A percentile compares a stretch with the other conserved stretches of the same genome.
phyloP scores from a whole-genome alignment of 768 basidiomycete species.

The Austroboletus eburneus region DNA sequence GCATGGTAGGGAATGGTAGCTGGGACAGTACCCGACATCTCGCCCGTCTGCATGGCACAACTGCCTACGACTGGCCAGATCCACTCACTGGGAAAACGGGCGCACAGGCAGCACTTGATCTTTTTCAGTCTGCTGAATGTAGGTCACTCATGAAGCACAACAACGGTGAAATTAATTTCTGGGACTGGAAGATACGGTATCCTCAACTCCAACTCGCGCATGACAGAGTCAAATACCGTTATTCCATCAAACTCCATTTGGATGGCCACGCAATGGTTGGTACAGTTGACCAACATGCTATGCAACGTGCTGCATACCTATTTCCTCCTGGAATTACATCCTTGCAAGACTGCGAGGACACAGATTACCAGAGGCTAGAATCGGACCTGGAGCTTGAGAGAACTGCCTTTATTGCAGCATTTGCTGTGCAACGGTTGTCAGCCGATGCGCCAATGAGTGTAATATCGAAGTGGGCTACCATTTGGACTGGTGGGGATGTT shows the following conservation, averaged over 20 bases:
- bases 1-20: too few relatives aligned
- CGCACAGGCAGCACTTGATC: conserved; percentile 36
- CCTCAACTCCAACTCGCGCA: background rate
- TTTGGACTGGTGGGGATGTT: background rate
- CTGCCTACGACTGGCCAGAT: too few relatives aligned
- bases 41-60: too few relatives aligned
- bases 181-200: background rate
- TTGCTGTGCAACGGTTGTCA: conserved; percentile 3
- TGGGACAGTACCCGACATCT: too few relatives aligned
- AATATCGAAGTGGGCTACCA: background rate
- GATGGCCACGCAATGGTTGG: background rate
- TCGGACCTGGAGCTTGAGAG: background rate
- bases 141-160: conserved; percentile 36
- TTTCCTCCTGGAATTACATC: background rate
- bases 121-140: conserved; percentile 18
- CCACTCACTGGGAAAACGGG: too few relatives aligned
- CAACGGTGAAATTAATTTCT: background rate
- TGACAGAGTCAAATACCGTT: background rate
- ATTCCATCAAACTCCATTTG: background rate
- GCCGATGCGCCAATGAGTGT: background rate
- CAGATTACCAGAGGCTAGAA: background rate
- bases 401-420: background rate
- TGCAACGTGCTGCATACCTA: background rate
- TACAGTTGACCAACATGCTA: background rate
- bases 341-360: background rate